Evolutionary conservation across 208 protist genomes (phyloP), one percentile per base, ranked within the genome.

Genomic region (Herpetomonas muscarum): DNA sequence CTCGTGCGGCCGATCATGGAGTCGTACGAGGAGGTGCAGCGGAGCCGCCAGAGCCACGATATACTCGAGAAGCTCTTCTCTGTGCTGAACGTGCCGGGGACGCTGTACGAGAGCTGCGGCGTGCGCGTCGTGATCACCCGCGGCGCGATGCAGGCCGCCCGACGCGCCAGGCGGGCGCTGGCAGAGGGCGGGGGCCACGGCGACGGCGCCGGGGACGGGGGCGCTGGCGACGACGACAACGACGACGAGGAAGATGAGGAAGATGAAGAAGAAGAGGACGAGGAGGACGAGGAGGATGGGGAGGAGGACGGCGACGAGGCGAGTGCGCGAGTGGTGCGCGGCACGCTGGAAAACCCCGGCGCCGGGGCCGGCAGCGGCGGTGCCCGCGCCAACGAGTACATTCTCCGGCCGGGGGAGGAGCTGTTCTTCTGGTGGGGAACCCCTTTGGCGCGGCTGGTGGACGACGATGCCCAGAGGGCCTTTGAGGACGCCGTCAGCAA

Each of bases 21-120:
- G n/a, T 67, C 74, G 1, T 85, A 85, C 59, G 45, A 75, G 0
- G 68, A 80, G 4, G 58, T 90, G 52, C 70, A 80, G 41, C 62
- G 60, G 6, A 78, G 66, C 25, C 57, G 72, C 6, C 50, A 74
- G 48, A 85, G 61, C 41, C 70, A 82, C 42, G 83, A 89, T 24
- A 76, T 77, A 47, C 71, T 95, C 21, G 74, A 75, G 34, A 92
- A 91, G 61, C 65, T 92, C 36, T 81, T 84, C 53, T 80, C 61
- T 24, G 78, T 94, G 0, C 63, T 87, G 49, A 60, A 72, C 32
- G 79, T 91, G 9, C 88, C 88, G 2, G 85, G 85, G 10, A 60
- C 73, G 5, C 70, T 94, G 39, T 94, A 94, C 57, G 66, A 79
- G 31, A 63, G 62, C 49, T 92, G 83, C 48, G 83, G 81, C 1